Base-by-base conservation (phyloP, 352 stramenopile species). In the Phytophthora idaei region DNA sequence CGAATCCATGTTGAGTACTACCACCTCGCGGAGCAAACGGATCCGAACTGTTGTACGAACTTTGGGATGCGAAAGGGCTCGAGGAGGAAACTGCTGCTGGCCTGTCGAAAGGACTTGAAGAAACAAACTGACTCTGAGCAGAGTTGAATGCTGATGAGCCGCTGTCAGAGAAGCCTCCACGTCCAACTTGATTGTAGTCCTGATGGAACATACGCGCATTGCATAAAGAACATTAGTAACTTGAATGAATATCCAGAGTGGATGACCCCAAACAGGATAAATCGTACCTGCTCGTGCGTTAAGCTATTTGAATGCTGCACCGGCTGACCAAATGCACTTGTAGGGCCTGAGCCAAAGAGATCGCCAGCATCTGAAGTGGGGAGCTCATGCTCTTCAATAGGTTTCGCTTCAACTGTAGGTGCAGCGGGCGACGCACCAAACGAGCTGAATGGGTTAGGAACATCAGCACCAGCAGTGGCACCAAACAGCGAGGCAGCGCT, bases 401-500 rank as follows among this genome's bases (percentile, higher is more conserved):
- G 34, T 14, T 64, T 62, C 7, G 58, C 25, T 54, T 61, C 56
- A 32, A 17, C 44, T 55, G 44, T 6, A 46, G 56, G 21, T 4
- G 56, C 31, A 49, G 57, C 47, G 32, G 67, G 28, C 4, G 54
- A 41, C 15, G 62, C 60, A 31, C 63, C 59, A 51, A 83, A 89
- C 11, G 78, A 84, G 27, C 69, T 69, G 42, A 92, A 93, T 25
- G 76, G 80, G 31, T 89, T 90, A 7, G 78, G 60, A 25, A 76
- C 71, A 67, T 83, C 73, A 28, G 63, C 67, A 54, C 66, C 68
- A 48, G 69, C 59, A 17, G 81, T 90, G 10, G 72, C 63, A 37
- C 80, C 83, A 77, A 93, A 93, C 2, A 93, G 73, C 3, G 77
- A 90, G 9, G 76, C 61, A 46, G 85, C 81, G 66, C 71, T 87